These are phyloP conservation scores for Umbelopsis ramanniana DNA, from an alignment of 192 early-diverging fungal species.

Conservation along the genomic window DNA sequence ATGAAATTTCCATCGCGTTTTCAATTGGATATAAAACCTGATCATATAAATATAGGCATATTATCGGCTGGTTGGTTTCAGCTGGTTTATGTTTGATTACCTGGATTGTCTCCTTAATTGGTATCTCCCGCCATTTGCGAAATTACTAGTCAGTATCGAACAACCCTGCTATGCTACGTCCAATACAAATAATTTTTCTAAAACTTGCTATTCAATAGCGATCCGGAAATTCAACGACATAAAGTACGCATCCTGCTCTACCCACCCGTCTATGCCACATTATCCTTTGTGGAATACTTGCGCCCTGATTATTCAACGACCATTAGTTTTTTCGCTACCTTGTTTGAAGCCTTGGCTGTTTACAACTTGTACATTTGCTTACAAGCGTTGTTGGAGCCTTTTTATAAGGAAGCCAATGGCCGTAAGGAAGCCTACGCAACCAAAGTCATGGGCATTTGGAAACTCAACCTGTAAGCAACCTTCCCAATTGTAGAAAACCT, in stretches of 20 bases:
- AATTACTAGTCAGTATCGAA: constrained; percentile 35
- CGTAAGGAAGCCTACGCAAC: constrained; percentile 25
- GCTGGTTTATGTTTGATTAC: constrained; percentile 26
- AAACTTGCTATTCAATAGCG: constrained; percentile 13
- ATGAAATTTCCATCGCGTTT: neutral
- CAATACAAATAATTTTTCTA: neutral
- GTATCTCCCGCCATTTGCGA: constrained; percentile 25
- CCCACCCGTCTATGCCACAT: constrained; percentile 39
- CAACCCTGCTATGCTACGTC: neutral
- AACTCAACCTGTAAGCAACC: constrained; percentile 32
- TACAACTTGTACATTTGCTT: constrained; percentile 38
- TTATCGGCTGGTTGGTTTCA: constrained; percentile 38
- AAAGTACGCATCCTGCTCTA: constrained; percentile 39
- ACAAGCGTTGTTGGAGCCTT: constrained; percentile 39
- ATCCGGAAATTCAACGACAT: constrained; percentile 43
- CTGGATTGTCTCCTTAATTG: constrained; percentile 26
- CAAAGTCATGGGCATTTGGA: constrained; percentile 36
- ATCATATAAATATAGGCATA: constrained; percentile 27
- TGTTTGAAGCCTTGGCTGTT: constrained; percentile 45
- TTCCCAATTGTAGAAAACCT: neutral
- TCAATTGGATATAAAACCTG: neutral
- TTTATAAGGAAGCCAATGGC: constrained; percentile 30
- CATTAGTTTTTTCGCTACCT: constrained; percentile 40
- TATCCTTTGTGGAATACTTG: constrained; percentile 37
- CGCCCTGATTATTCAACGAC: constrained; percentile 32